Conservation (phyloP, 768 basidiomycete species). For the Lepiota venenata region DNA sequence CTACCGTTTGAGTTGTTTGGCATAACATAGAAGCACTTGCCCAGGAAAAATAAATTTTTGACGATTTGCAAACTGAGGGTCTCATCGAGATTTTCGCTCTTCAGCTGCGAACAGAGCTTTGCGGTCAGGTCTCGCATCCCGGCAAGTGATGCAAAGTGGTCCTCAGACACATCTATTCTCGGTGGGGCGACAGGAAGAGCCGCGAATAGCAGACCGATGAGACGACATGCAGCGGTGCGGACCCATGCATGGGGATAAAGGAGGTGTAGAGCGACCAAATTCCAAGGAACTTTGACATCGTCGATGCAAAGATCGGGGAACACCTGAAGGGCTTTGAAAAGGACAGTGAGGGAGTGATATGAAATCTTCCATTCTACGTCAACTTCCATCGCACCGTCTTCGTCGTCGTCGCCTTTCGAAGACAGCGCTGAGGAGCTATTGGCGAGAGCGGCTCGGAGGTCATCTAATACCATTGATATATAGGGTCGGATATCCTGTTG, state of each 20-base stretch:
- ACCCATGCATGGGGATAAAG: constrained; percentile 96
- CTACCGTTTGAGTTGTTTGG: constrained; percentile 23
- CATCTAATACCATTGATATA: constrained; percentile 48
- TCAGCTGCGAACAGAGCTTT: constrained; percentile 74
- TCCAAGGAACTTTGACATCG: constrained; percentile 57
- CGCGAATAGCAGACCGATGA: constrained; percentile 69
- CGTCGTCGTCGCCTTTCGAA: constrained; percentile 41
- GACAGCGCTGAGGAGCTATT: constrained; percentile 38
- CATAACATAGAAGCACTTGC: constrained; percentile 70
- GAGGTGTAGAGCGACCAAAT: constrained; percentile 57
- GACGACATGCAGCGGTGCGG: constrained; percentile 71
- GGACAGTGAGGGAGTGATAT: constrained; percentile 71
- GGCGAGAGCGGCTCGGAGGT: constrained; percentile 47
- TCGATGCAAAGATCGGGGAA: constrained; percentile 47
- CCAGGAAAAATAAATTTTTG: constrained; percentile 92
- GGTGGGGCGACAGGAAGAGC: constrained; percentile 43
- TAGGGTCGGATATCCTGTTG: constrained; percentile 44
- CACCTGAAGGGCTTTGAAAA: constrained; percentile 59
- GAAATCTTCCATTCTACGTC: constrained; percentile 78
- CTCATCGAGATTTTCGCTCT: constrained; percentile 75
- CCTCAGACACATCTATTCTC: constrained; percentile 21
- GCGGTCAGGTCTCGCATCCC: constrained; percentile 70
- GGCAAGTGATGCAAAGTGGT: constrained; percentile 46
- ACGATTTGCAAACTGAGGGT: constrained; percentile 77
- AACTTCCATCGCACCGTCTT: constrained; percentile 41